Conservation (phyloP, 2,329 filamentous ascomycete genomes). For the Nigrospora sphaerica region DNA sequence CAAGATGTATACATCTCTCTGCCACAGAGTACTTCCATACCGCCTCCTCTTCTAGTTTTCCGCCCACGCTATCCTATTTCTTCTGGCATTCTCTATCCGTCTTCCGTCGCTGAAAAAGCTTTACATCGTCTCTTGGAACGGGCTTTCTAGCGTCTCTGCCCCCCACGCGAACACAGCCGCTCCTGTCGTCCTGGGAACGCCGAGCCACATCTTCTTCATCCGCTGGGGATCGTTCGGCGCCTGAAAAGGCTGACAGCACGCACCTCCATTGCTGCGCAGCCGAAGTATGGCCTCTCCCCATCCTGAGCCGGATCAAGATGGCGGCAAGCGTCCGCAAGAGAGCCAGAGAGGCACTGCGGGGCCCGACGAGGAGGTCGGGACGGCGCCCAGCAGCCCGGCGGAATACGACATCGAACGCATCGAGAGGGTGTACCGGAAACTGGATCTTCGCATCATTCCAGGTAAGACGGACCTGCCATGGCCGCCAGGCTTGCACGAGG, state of each 20-base stretch:
- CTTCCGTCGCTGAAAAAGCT: too few relatives aligned
- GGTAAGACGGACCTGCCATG: constrained; percentile 24
- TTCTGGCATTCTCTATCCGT: too few relatives aligned
- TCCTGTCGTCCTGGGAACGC: too few relatives aligned
- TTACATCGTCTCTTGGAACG: too few relatives aligned
- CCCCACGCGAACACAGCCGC: too few relatives aligned
- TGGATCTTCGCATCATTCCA: constrained; percentile 54
- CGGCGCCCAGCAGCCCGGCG: constrained; percentile 5
- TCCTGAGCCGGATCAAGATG: constrained; percentile 18
- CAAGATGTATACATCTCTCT: too few relatives aligned
- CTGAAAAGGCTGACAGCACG: constrained; percentile 41
- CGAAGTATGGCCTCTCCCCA: constrained; percentile 36
- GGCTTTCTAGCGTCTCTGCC: too few relatives aligned
- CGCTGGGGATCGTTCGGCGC: constrained; percentile 4
- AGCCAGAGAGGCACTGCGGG: neutral
- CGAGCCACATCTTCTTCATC: too few relatives aligned
- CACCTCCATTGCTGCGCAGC: constrained; percentile 44
- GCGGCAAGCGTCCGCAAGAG: constrained; percentile 20
- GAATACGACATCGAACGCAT: constrained; percentile 42
- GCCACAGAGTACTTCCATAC: too few relatives aligned
- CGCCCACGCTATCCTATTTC: too few relatives aligned
- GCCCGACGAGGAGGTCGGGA: constrained; percentile 8
- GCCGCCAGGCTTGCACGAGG: too few relatives aligned
- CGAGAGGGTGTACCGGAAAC: constrained; percentile 50
- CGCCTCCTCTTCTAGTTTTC: too few relatives aligned